Conservation (phyloP, 306 rosid species). For the Benincasa hispida region DNA sequence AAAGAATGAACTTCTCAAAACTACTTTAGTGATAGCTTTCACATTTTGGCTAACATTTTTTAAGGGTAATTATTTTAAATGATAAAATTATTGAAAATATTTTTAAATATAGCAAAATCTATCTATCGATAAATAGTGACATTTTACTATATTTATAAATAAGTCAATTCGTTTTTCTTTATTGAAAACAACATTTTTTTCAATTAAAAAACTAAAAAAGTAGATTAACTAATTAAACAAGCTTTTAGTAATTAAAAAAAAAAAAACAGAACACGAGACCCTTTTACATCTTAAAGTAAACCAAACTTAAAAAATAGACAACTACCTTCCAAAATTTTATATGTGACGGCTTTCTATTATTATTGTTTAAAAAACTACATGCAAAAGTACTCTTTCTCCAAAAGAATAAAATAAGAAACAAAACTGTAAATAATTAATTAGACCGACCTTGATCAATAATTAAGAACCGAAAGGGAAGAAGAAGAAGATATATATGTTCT, state of each 20-base stretch:
- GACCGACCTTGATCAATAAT: background rate
- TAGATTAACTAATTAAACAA: background rate
- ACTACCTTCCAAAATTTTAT: background rate
- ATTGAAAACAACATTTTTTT: too few species aligned
- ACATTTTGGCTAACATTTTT: background rate
- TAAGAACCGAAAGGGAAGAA: background rate
- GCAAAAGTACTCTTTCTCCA: background rate
- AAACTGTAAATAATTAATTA: too few species aligned
- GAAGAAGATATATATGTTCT: background rate
- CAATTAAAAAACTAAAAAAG: background rate
- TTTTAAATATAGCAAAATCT: too few species aligned
- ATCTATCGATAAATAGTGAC: too few species aligned
- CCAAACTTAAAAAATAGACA: background rate
- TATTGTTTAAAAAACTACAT: too few species aligned
- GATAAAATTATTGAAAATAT: too few species aligned
- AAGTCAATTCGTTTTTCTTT: too few species aligned
- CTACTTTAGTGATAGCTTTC: background rate
- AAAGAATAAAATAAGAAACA: too few species aligned
- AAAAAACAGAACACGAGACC: too few species aligned
- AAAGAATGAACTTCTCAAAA: background rate
- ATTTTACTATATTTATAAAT: too few species aligned
- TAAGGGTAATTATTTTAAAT: too few species aligned
- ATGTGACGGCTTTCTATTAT: background rate
- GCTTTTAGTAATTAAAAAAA: background rate
- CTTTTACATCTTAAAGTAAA: too few species aligned